Base-by-base conservation (phyloP, 2,329 filamentous ascomycete genomes). In the Sclerotinia trifoliorum region DNA sequence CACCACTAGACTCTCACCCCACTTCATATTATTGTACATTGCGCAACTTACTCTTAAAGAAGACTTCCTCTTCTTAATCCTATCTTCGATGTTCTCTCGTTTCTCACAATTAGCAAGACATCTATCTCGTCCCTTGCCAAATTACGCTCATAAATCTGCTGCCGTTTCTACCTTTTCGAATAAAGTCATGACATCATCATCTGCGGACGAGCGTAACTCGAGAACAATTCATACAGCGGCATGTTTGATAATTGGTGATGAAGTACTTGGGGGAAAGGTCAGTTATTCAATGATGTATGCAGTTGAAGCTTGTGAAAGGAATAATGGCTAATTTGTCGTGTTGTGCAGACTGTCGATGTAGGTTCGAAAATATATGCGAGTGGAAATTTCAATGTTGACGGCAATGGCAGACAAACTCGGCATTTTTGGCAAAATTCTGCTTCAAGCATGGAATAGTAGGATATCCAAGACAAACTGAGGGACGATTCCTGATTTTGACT, bases 211-310 rank as follows among this genome's bases (percentile, higher is more conserved):
- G 75, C 83, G 85, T 71, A 84, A 84, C 75, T 82, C 85, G 74
- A 84, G 88, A 76, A 88, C 85, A 70, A 96, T 98, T 74, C 89
- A 93, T 77, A 97, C 94, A 58, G 95, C 94, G 15, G 94, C 91
- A 68, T 96, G 93, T 79, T 81, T 98, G 72, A 93, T 99, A 70
- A 98, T 99, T 75, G 94, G 94, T n/a, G 94, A 98, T 80, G 94
- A 97, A 79, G 93, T 98, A 6, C 84, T 98, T 5, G 94, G 93
- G 29, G 94, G 95, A 75, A 98, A 98, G 90, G 94, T 93, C 2
- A 44, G 65, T 66, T n/a, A 13, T 26, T 11, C 21, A 2, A 29
- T 78, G 72, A 82, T 76, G 35, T 71, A 26, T 58, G 44, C 44
- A 11, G 24, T 35, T 51, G 19, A 7, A 44, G 32, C n/a, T 11